Evolutionary conservation across 768 basidiomycete species (phyloP).

Genomic region (Gymnopilus dilepis): DNA sequence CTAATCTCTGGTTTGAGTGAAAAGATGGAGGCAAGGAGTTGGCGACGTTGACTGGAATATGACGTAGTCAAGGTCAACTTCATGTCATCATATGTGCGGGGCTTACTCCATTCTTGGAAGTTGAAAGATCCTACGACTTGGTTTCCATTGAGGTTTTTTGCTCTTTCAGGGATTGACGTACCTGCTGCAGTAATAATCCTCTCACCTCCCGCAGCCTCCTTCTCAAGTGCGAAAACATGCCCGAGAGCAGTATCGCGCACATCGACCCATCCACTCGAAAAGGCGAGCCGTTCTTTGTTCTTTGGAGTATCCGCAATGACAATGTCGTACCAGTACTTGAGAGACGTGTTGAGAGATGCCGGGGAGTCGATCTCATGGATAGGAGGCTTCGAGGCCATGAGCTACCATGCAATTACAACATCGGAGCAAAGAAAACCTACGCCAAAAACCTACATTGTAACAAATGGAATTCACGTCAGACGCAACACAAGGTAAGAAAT

Average conservation of each 20-base stretch:
- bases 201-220: constrained; percentile 7
- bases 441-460: not conserved
- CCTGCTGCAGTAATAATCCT: constrained; percentile 6
- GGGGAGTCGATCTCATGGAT: not conserved
- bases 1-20: constrained; percentile 27
- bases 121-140: constrained; percentile 29
- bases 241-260: constrained; percentile 1
- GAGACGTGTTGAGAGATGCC: constrained; percentile 4
- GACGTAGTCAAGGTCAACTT: not conserved
- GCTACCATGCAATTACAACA: not conserved
- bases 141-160: no score
- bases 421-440: not conserved
- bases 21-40: constrained; percentile 31
- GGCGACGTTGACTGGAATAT: constrained; percentile 37
- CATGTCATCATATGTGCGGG: not conserved
- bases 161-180: not conserved
- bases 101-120: constrained; percentile 44
- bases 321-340: constrained; percentile 2
- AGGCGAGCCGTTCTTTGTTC: not conserved
- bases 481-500: not conserved
- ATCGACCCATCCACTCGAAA: constrained; percentile 4
- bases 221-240: constrained; percentile 4
- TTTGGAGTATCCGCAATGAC: not conserved
- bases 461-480: not conserved
- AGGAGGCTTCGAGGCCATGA: not conserved